A percentile compares a stretch with the other conserved stretches of the same genome.
These are phyloP conservation scores for Aegle marmelos DNA, from an alignment of 345 rosid genomes.

Conservation along the genomic window DNA sequence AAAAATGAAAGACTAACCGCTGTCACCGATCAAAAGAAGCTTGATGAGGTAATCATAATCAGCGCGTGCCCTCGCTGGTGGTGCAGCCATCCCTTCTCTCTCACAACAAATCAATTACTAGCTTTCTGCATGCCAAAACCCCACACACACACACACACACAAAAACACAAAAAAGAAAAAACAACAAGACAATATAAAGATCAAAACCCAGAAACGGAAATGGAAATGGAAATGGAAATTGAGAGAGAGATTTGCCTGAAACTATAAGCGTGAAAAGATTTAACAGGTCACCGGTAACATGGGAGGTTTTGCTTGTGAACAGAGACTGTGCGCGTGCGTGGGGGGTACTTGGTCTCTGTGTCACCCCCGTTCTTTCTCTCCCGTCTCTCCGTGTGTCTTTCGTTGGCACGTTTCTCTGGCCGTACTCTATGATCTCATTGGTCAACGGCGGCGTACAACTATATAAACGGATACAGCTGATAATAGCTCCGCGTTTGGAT, in stretches of 20 bases:
- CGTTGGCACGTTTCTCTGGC: slow-evolving; percentile 2
- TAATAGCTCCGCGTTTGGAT: not conserved
- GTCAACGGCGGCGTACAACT: not conserved
- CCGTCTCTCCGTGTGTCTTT: slow-evolving; percentile 8
- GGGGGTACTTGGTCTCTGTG: slow-evolving; percentile 10
- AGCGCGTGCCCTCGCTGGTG: slow-evolving; percentile 72
- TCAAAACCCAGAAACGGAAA: slow-evolving; percentile 2
- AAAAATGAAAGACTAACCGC: slow-evolving; percentile 34
- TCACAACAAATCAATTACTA: slow-evolving; percentile 5
- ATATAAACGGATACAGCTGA: too few species aligned
- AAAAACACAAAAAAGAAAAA: not conserved
- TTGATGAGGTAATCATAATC: slow-evolving; percentile 79
- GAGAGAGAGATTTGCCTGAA: slow-evolving; percentile 4
- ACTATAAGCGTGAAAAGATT: slow-evolving; percentile 3
- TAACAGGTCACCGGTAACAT: slow-evolving; percentile 13
- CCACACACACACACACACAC: not conserved
- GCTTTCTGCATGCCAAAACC: slow-evolving; percentile 15
- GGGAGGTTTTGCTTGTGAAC: not conserved
- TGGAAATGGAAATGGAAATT: not conserved
- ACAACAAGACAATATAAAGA: not conserved
- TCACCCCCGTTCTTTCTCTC: not conserved
- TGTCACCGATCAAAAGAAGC: slow-evolving; percentile 78
- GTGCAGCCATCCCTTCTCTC: slow-evolving; percentile 58
- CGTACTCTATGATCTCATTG: not conserved
- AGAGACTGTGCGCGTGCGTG: not conserved